Base-by-base conservation (phyloP, 768 basidiomycete genomes). In the Pilatotrama ljubarskyi region DNA sequence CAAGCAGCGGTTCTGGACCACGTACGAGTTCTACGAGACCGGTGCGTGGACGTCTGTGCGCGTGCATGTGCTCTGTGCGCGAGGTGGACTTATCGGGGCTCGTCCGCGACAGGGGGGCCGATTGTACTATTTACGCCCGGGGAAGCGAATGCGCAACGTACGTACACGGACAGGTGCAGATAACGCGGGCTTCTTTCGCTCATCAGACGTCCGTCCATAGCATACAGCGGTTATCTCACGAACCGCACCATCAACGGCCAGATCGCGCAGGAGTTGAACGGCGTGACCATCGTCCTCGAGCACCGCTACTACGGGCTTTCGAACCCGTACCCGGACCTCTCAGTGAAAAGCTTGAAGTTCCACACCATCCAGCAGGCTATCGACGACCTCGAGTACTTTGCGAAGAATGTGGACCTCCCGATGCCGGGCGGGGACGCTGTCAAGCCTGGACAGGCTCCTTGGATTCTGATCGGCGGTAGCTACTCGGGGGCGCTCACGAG, bases 301-400 rank as follows among this genome's bases (percentile, higher is more conserved):
- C 89, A 91, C 66, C 80, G 90, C 22, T 91, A 86, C 77, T 90
- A 84, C 62, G 89, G 89, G 14, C 72, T 81, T n/a, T 90, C 88
- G 58, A 91, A 89, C 68, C 89, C 89, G 4, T 80, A 78, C 48
- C 74, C 80, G 18, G 78, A 90, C 69, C 78, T 91, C 25, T 81
- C 76, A 35, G 80, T 80, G 29, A 71, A 79, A 64, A 88, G 84
- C 66, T 73, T 91, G 43, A 72, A 74, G 46, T 64, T 82, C 13
- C 85, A 86, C 68, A 90, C 86, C 1, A 80, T 91, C 47, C 84
- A 88, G 68, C 89, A 91, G 73, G 86, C 87, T 10, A 84, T 89
- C 62, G 84, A 89, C 50, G 88, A 91, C 66, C 71, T 90, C 37
- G 86, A 78, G 15, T 87, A 86, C 70, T 91, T 91, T 66, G 79